These are phyloP conservation scores for Chaetothyriales sp. DNA, from an alignment of 2,329 filamentous ascomycete genomes.

Conservation along the genomic window DNA sequence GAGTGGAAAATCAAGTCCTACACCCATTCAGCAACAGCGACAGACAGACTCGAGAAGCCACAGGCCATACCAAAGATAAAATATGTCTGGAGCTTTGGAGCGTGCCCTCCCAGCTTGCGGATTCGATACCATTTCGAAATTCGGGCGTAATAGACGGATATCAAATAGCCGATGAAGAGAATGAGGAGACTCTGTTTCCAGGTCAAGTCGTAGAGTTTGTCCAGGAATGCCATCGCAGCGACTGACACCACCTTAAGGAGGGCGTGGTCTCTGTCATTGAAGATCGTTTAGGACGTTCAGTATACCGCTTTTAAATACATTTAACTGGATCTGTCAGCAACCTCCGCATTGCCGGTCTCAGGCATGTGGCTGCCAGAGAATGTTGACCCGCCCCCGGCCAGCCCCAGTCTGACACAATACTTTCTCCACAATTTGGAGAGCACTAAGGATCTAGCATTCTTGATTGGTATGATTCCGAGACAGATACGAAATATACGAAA, in stretches of 20 bases:
- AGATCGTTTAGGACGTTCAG: not conserved
- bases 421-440: no score
- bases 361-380: no score
- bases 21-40: not conserved
- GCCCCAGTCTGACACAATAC: no score
- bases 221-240: not conserved
- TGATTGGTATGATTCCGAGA: no score
- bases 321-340: no score
- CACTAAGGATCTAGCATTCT: no score
- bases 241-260: not conserved
- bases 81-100: conserved; percentile 8
- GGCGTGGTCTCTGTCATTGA: not conserved
- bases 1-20: conserved; percentile 15
- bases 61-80: conserved; percentile 9
- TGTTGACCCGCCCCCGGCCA: no score
- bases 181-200: conserved; percentile 7
- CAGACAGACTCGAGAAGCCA: not conserved
- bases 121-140: conserved; percentile 10
- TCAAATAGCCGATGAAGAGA: conserved; percentile 4
- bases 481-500: no score
- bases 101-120: conserved; percentile 6
- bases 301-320: no score
- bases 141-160: conserved; percentile 8
- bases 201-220: not conserved
- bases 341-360: no score